phyloP scores from a whole-genome alignment of 2,329 filamentous ascomycete species.

The Fusarium temperatum region DNA sequence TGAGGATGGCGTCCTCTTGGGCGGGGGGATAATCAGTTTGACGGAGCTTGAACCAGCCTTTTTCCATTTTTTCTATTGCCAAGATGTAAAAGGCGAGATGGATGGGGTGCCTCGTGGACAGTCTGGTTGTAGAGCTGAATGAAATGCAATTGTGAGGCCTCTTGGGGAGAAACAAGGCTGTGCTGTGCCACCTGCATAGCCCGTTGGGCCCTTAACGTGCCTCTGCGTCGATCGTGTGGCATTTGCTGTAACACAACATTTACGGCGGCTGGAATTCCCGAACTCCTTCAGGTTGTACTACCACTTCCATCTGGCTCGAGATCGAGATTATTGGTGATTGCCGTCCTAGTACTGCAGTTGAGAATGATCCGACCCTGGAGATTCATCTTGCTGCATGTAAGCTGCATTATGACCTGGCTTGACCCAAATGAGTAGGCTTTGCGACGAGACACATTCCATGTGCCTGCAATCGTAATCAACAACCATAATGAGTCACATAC shows the following conservation, averaged over 20 bases:
- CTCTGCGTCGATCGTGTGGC: fast-evolving
- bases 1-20: neutral
- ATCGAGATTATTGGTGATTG: too few species aligned
- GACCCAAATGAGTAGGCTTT: too few species aligned
- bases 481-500: neutral
- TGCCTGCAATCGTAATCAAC: too few species aligned
- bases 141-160: neutral
- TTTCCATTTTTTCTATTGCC: neutral
- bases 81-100: neutral
- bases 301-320: too few species aligned
- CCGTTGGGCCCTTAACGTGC: neutral
- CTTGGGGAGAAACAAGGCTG: neutral
- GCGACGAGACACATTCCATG: too few species aligned
- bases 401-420: too few species aligned
- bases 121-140: fast-evolving
- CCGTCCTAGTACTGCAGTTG: too few species aligned
- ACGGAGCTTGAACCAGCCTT: constrained; percentile 1
- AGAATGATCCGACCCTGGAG: too few species aligned
- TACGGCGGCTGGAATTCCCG: too few species aligned
- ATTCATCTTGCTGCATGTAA: too few species aligned
- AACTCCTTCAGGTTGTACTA: too few species aligned
- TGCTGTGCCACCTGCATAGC: neutral
- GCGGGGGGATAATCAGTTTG: neutral
- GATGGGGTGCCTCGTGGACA: fast-evolving
- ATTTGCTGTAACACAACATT: fast-evolving